Percentiles rank a stretch among this genome's conserved stretches.
Conservation (phyloP, 805 yeast species). For the Candida schatavii region DNA sequence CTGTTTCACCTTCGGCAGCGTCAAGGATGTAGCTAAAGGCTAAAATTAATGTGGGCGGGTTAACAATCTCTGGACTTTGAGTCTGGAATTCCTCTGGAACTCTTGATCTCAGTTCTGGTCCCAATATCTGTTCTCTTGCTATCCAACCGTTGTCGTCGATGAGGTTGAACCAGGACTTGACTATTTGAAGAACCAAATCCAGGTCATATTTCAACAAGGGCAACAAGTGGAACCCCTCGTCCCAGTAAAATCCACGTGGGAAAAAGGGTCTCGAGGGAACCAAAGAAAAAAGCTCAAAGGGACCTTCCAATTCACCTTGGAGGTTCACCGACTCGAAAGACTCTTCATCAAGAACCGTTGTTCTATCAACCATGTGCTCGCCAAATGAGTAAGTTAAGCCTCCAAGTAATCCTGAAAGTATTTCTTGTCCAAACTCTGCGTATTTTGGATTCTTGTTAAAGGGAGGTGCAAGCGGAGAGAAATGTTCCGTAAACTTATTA, state of each 20-base stretch:
- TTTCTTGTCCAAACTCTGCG: constrained; percentile 65
- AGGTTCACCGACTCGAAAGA: constrained; percentile 55
- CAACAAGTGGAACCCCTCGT: constrained; percentile 91
- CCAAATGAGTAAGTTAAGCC: constrained; percentile 91
- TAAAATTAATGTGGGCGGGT: constrained; percentile 91
- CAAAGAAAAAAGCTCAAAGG: constrained; percentile 70
- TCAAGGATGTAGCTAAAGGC: constrained; percentile 59
- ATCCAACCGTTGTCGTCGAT: constrained; percentile 95
- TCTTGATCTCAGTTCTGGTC: constrained; percentile 82
- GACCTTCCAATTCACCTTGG: constrained; percentile 67
- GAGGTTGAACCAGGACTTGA: constrained; percentile 82
- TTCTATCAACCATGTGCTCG: constrained; percentile 74
- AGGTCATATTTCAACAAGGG: constrained; percentile 82
- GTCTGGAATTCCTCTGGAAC: constrained; percentile 82
- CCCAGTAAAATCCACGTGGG: constrained; percentile 98
- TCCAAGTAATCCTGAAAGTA: constrained; percentile 80
- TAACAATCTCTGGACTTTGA: constrained; percentile 87
- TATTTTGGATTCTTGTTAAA: constrained; percentile 43
- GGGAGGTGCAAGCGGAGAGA: constrained; percentile 50
- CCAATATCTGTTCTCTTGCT: constrained; percentile 91
- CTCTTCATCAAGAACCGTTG: constrained; percentile 64
- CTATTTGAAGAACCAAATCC: constrained; percentile 73
- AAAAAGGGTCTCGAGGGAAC: constrained; percentile 93
- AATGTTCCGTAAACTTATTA: constrained; percentile 48
- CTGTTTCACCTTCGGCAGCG: constrained; percentile 19